phyloP scores from a whole-genome alignment of 2,329 filamentous ascomycete genomes.

The Westerdykella sp. region DNA sequence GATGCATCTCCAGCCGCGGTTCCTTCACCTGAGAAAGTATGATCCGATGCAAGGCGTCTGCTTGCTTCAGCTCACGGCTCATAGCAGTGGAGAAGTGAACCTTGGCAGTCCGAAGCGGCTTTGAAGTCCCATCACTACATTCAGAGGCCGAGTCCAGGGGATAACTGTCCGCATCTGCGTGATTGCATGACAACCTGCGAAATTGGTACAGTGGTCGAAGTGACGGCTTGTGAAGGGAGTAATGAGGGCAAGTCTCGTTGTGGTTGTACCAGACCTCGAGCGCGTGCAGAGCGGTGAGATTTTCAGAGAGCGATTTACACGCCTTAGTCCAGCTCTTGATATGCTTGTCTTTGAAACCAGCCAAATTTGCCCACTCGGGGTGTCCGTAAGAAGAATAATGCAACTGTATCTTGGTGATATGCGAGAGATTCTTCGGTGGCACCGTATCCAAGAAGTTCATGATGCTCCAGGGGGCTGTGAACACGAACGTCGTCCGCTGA shows the following conservation, averaged over 20 bases:
- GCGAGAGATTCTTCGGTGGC: slow-evolving; percentile 10
- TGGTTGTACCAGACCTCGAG: slow-evolving; percentile 19
- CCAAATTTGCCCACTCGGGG: slow-evolving; percentile 13
- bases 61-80: too few species aligned
- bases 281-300: slow-evolving; percentile 14
- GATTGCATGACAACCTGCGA: slow-evolving; percentile 10
- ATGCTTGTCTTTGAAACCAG: slow-evolving; percentile 18
- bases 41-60: too few species aligned
- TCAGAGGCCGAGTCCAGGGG: neutral
- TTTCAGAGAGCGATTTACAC: slow-evolving; percentile 17
- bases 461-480: slow-evolving; percentile 22
- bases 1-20: slow-evolving; percentile 15
- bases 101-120: slow-evolving; percentile 8
- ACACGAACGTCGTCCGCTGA: slow-evolving; percentile 23
- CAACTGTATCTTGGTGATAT: slow-evolving; percentile 25
- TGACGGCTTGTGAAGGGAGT: slow-evolving; percentile 21
- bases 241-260: slow-evolving; percentile 12
- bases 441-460: slow-evolving; percentile 20
- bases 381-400: slow-evolving; percentile 26
- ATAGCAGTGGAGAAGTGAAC: slow-evolving; percentile 9
- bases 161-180: neutral
- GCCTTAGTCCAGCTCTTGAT: slow-evolving; percentile 14
- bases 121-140: neutral
- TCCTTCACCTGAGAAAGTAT: too few species aligned
- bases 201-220: slow-evolving; percentile 26